Evolutionary conservation across 495 filamentous ascomycete species (phyloP).

Genomic region (Trichoderma virens): DNA sequence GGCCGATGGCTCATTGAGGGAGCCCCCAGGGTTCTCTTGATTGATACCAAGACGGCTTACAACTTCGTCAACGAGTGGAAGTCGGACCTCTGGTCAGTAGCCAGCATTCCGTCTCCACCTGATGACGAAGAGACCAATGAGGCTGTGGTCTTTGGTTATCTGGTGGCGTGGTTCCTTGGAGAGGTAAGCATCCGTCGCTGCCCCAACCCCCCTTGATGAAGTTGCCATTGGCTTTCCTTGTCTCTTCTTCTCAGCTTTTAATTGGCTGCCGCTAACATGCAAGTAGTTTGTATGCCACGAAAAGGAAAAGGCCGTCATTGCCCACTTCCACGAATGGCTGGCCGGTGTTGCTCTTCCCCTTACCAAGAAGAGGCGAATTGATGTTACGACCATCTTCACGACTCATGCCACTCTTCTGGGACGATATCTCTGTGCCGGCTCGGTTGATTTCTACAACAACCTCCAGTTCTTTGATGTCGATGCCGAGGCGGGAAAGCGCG

Average conservation of each 20-base stretch:
- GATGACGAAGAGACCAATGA: slow-evolving; percentile 95
- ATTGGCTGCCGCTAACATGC: slow-evolving; percentile 16
- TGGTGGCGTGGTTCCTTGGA: slow-evolving; percentile 96
- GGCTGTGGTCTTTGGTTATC: slow-evolving; percentile 92
- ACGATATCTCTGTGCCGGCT: slow-evolving; percentile 92
- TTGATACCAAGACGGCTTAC: slow-evolving; percentile 91
- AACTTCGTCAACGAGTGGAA: slow-evolving; percentile 95
- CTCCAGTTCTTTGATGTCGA: slow-evolving; percentile 96
- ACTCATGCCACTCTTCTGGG: slow-evolving; percentile 94
- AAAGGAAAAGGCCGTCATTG: slow-evolving; percentile 80
- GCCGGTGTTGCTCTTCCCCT: slow-evolving; percentile 93
- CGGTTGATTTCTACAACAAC: slow-evolving; percentile 99
- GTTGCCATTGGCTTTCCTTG: neutral
- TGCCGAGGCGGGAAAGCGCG: slow-evolving; percentile 91
- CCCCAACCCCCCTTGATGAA: slow-evolving; percentile 11
- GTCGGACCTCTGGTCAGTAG: slow-evolving; percentile 83
- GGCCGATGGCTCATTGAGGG: slow-evolving; percentile 97
- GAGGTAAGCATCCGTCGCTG: slow-evolving; percentile 54
- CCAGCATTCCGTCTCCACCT: slow-evolving; percentile 86
- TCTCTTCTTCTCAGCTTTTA: slow-evolving; percentile 12
- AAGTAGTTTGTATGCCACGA: slow-evolving; percentile 88
- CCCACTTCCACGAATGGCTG: slow-evolving; percentile 98
- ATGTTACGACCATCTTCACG: slow-evolving; percentile 97
- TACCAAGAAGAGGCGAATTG: slow-evolving; percentile 86
- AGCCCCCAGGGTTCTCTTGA: slow-evolving; percentile 84